These are phyloP conservation scores for Gastroboletus turbinatus DNA, from an alignment of 1,284 basidiomycete genomes.

Conservation along the genomic window DNA sequence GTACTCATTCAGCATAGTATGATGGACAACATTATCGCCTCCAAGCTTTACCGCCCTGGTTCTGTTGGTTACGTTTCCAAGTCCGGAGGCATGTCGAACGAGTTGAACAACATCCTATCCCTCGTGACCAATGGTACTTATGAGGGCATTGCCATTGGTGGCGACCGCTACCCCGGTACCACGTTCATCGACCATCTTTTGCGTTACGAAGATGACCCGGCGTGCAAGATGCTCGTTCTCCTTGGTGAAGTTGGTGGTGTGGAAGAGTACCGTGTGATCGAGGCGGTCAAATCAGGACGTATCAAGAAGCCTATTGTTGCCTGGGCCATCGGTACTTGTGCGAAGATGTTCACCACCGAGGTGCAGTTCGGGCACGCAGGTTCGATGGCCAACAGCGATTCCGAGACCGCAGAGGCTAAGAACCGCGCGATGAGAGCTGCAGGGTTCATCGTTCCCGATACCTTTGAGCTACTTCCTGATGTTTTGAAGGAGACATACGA, in stretches of 20 bases:
- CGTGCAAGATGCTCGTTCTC: conserved; percentile 98
- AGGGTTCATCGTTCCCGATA: conserved; percentile 96
- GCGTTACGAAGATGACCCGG: conserved; percentile 95
- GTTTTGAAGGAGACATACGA: conserved; percentile 88
- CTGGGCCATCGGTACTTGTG: conserved; percentile 99
- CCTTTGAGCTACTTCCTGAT: conserved; percentile 93
- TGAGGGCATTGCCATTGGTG: conserved; percentile 99
- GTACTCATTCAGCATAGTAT: conserved; percentile 56
- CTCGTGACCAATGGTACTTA: conserved; percentile 98
- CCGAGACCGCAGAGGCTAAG: conserved; percentile 98
- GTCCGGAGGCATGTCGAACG: conserved; percentile 99
- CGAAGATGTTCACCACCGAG: conserved; percentile 99
- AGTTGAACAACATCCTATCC: conserved; percentile 99
- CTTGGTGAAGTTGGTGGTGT: conserved; percentile 99
- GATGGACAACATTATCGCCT: conserved; percentile 99
- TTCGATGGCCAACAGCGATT: conserved; percentile 95
- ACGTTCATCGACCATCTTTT: conserved; percentile 99
- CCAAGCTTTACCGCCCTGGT: conserved; percentile 97
- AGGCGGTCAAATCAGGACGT: conserved; percentile 90
- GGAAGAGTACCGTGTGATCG: conserved; percentile 99
- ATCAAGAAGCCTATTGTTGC: conserved; percentile 99
- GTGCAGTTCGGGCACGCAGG: conserved; percentile 99
- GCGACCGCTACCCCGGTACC: conserved; percentile 97
- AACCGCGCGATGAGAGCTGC: conserved; percentile 94
- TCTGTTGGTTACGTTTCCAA: conserved; percentile 99